Base-by-base conservation (phyloP, 495 filamentous ascomycete genomes). In the Neurospora africana region DNA sequence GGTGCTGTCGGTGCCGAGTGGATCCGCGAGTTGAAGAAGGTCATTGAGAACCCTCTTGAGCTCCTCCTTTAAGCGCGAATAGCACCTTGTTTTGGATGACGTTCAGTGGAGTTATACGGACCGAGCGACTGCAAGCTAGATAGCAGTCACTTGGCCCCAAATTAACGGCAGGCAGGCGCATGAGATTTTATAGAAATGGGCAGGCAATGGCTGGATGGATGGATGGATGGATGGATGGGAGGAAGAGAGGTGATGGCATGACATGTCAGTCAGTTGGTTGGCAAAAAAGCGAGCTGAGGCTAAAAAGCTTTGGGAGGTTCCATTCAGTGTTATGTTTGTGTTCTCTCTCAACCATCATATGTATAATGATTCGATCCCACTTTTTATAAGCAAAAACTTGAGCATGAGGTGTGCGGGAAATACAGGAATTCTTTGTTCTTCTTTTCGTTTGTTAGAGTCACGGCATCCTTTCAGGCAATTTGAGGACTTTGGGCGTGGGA, bases 1-100 rank as follows among this genome's bases (percentile, higher is more conserved):
- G 95, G 95, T 71, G 96, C 95, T 47, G 95, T 98, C 68, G 96
- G 95, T 80, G 96, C 91, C 37, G 96, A 99, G 83, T 99, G 94
- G 91, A 93, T 99, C 83, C 87, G 88, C 81, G 96, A 96, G 87
- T 86, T 99, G 82, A 98, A 98, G 91, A 94, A 93, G 89, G 91
- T 94, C 70, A 86, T 98, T 40, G 96, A 99, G 89, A 97, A 95
- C 86, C 96, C 96, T 69, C 85, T 99, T 71, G 93, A 97, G 84
- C 86, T 99, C 76, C 84, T 98, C 78, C 87, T 99, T 79, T 99
- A 90, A 82, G 47, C 2, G 68, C 68, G n/a, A 36, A 36, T 36
- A 36, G 27, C 33, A 21, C 37, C 41, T 21, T 69, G 68, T 69
- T 69, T 36, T 39, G 68, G 68, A 69, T 36, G 33, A 69, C 33